These are phyloP conservation scores for Allomyces macrogynus DNA, from an alignment of 192 early-diverging fungal species.

Conservation along the genomic window DNA sequence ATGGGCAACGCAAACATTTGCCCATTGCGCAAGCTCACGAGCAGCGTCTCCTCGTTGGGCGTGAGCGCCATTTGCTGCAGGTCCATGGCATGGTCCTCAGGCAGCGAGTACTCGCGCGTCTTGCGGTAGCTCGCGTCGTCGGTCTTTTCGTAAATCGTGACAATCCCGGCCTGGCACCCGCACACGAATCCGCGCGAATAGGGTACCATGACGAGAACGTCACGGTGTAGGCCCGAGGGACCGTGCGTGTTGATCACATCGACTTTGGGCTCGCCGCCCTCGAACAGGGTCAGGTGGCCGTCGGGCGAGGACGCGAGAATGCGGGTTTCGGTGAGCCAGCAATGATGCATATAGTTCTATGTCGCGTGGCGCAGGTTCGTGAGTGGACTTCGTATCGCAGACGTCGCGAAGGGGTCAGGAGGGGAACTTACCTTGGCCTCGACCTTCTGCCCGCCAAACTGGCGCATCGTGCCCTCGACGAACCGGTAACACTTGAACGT, in stretches of 20 bases:
- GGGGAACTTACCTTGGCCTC: slow-evolving; percentile 17
- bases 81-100: slow-evolving; percentile 9
- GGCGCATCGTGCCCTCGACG: slow-evolving; percentile 22
- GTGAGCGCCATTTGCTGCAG: not conserved
- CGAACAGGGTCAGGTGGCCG: slow-evolving; percentile 25
- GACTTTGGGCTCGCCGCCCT: slow-evolving; percentile 25
- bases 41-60: not conserved
- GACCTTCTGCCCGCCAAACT: slow-evolving; percentile 17
- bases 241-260: slow-evolving; percentile 11
- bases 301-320: slow-evolving; percentile 28
- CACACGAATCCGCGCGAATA: slow-evolving; percentile 24
- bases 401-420: not conserved
- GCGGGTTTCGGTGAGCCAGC: slow-evolving; percentile 25
- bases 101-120: slow-evolving; percentile 2
- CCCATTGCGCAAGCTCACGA: slow-evolving; percentile 11
- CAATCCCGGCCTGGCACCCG: slow-evolving; percentile 14
- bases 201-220: slow-evolving; percentile 12
- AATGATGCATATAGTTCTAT: slow-evolving; percentile 26
- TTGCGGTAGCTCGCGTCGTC: slow-evolving; percentile 11
- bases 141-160: slow-evolving; percentile 19
- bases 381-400: too few species aligned
- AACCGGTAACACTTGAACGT: slow-evolving; percentile 31
- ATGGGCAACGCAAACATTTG: slow-evolving; percentile 15
- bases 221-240: not conserved
- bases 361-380: too few species aligned